These are phyloP conservation scores for Glonium stellatum DNA, from an alignment of 495 filamentous ascomycete species.

Conservation along the genomic window DNA sequence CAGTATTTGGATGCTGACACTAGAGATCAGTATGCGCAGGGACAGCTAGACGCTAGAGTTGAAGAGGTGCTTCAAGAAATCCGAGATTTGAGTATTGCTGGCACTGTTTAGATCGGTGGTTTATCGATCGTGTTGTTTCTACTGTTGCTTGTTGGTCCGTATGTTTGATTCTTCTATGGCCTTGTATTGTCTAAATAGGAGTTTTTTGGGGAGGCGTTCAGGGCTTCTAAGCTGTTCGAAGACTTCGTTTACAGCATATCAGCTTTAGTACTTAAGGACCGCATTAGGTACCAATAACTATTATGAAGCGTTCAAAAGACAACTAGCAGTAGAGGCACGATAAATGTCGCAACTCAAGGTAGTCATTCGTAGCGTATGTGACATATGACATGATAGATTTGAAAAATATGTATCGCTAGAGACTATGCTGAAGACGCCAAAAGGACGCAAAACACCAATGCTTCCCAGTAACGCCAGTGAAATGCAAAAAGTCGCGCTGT, in stretches of 20 bases:
- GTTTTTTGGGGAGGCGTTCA: too few relatives aligned
- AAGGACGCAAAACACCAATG: not conserved
- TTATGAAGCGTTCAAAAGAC: not conserved
- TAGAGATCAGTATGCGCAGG: conserved; percentile 89
- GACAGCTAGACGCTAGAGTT: conserved; percentile 82
- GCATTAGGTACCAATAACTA: too few relatives aligned
- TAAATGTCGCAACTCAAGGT: not conserved
- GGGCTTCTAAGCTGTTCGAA: too few relatives aligned
- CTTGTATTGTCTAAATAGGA: too few relatives aligned
- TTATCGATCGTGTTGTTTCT: not conserved
- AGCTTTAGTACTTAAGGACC: too few relatives aligned
- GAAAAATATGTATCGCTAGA: not conserved
- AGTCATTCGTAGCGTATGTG: not conserved
- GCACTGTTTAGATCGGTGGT: conserved; percentile 47
- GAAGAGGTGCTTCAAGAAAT: conserved; percentile 98
- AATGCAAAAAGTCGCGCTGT: conserved; percentile 5
- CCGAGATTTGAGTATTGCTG: conserved; percentile 88
- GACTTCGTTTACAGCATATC: too few relatives aligned
- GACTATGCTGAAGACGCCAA: conserved; percentile 1
- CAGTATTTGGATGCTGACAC: conserved; percentile 97
- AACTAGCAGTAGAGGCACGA: not conserved
- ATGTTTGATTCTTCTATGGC: too few relatives aligned
- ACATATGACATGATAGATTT: not conserved
- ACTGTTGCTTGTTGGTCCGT: not conserved
- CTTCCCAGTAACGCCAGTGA: conserved; percentile 7